Conservation (phyloP, 345 rosid species). For the Euphorbia peplus region DNA sequence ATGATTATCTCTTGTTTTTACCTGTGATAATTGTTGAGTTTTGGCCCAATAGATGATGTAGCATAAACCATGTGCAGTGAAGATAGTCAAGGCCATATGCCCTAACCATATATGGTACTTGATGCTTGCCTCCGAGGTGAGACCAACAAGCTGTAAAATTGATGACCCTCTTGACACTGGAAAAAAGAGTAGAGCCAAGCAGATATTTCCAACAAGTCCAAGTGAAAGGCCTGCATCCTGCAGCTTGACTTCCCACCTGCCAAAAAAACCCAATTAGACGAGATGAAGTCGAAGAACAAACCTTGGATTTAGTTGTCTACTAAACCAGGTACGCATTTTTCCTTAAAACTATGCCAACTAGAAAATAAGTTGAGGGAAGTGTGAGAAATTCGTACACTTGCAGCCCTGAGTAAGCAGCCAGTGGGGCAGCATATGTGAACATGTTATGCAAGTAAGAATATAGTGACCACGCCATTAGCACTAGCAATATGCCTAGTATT, state of each 20-base stretch:
- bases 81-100: constrained; percentile 14
- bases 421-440: constrained; percentile 9
- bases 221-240: constrained; percentile 11
- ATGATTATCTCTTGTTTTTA: neutral
- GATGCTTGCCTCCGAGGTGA: constrained; percentile 30
- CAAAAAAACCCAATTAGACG: neutral
- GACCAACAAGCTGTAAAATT: constrained; percentile 21
- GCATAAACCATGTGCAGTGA: constrained; percentile 26
- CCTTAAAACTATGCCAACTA: neutral
- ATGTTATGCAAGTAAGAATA: constrained; percentile 19
- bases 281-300: neutral
- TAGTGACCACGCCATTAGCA: constrained; percentile 20
- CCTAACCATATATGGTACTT: constrained; percentile 35
- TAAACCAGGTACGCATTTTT: too few species aligned
- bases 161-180: constrained; percentile 31
- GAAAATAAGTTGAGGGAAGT: neutral
- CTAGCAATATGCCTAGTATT: constrained; percentile 18
- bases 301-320: neutral
- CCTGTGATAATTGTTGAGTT: constrained; percentile 23
- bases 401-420: constrained; percentile 9
- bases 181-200: constrained; percentile 26
- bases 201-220: constrained; percentile 24
- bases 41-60: constrained; percentile 21
- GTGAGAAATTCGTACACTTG: constrained; percentile 12
- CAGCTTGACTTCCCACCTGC: constrained; percentile 23